Percentiles rank a stretch among this genome's conserved stretches.
These are phyloP conservation scores for Isabelozyma rhagii DNA, from an alignment of 805 yeast species.

Conservation along the genomic window DNA sequence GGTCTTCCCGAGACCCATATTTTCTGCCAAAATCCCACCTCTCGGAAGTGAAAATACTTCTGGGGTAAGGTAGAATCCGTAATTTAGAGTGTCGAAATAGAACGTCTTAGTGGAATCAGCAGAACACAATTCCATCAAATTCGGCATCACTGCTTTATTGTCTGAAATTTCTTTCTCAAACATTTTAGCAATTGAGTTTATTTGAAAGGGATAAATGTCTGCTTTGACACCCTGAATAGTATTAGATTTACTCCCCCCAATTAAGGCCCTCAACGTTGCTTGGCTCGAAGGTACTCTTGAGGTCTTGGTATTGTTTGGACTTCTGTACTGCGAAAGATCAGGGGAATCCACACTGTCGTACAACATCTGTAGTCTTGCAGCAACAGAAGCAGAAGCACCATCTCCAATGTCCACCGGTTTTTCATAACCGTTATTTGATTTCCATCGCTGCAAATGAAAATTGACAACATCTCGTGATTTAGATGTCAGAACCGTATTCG, in stretches of 20 bases:
- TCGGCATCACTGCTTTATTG: constrained; percentile 30
- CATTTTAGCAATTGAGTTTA: constrained; percentile 61
- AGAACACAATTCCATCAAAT: constrained; percentile 22
- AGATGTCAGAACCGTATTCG: not conserved
- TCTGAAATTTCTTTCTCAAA: constrained; percentile 45
- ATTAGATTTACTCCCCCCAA: constrained; percentile 11
- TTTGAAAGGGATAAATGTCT: constrained; percentile 54
- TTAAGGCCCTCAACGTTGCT: constrained; percentile 13
- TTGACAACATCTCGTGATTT: constrained; percentile 7
- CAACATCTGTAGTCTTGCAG: constrained; percentile 21
- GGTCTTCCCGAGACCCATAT: constrained; percentile 69
- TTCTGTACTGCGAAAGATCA: constrained; percentile 11
- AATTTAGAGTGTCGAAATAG: constrained; percentile 34
- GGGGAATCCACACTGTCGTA: constrained; percentile 36
- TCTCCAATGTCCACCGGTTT: constrained; percentile 1
- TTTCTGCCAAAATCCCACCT: constrained; percentile 65
- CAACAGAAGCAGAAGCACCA: constrained; percentile 8
- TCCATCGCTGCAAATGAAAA: constrained; percentile 34
- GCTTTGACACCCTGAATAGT: constrained; percentile 45
- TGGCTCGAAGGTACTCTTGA: not conserved
- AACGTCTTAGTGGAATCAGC: constrained; percentile 12
- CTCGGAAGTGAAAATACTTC: constrained; percentile 45
- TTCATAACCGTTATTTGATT: constrained; percentile 10
- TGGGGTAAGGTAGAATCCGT: constrained; percentile 33
- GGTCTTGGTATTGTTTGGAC: not conserved